Conservation (phyloP, 345 rosid genomes). For the Aquilaria yunnanensis region DNA sequence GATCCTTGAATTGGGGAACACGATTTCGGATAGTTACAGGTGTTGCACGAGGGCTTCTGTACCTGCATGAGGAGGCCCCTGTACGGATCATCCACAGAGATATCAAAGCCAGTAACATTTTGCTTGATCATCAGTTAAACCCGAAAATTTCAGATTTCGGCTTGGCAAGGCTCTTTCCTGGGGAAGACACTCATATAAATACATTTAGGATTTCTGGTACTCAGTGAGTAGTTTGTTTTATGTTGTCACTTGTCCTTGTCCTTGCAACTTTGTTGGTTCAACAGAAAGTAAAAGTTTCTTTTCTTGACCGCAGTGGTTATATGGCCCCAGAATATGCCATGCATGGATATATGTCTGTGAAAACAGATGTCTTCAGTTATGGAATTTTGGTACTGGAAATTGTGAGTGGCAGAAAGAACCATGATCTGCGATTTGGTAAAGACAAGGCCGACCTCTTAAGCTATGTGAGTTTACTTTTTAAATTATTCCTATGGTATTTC, state of each 20-base stretch:
- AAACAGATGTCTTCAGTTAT: conserved; percentile 79
- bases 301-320: conserved; percentile 64
- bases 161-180: conserved; percentile 79
- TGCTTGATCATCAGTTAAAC: conserved; percentile 55
- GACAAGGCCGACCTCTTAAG: conserved; percentile 66
- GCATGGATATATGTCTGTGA: conserved; percentile 77
- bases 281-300: background rate
- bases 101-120: conserved; percentile 68
- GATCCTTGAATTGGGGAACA: conserved; percentile 49
- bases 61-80: conserved; percentile 82
- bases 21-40: conserved; percentile 53
- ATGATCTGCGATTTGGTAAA: conserved; percentile 28
- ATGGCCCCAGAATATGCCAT: conserved; percentile 95
- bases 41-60: conserved; percentile 71
- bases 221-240: conserved; percentile 47
- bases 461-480: conserved; percentile 51
- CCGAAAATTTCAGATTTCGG: conserved; percentile 90
- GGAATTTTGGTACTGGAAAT: conserved; percentile 84
- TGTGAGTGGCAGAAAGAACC: conserved; percentile 83
- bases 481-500: too few species aligned
- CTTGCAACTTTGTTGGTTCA: background rate
- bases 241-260: background rate
- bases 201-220: conserved; percentile 81
- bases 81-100: conserved; percentile 76
- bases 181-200: conserved; percentile 70